phyloP scores from a whole-genome alignment of 306 rosid genomes.

The barrel medic (Medicago truncatula) region DNA sequence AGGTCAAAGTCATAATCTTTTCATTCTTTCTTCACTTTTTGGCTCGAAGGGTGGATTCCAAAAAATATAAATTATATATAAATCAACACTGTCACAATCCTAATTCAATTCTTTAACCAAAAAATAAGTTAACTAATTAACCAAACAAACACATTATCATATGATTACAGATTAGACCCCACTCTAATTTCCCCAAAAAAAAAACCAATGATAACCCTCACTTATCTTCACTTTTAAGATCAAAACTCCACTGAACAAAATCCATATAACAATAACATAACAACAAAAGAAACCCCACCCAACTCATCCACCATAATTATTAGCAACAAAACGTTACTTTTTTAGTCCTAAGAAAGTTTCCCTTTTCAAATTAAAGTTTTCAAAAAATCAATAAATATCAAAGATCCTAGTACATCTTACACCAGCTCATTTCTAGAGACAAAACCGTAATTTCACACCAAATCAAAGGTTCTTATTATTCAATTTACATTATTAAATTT shows the following conservation, averaged over 20 bases:
- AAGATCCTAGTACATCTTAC: background rate
- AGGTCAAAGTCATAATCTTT: slow-evolving; percentile 39
- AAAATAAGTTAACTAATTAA: slow-evolving; percentile 27
- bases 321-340: background rate
- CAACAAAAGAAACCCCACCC: background rate
- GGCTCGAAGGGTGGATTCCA: slow-evolving; percentile 25
- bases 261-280: slow-evolving; percentile 2
- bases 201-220: slow-evolving; percentile 25
- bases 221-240: slow-evolving; percentile 17
- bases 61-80: background rate
- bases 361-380: slow-evolving; percentile 39
- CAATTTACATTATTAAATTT: slow-evolving; percentile 28
- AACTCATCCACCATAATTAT: slow-evolving; percentile 47
- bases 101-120: slow-evolving; percentile 16
- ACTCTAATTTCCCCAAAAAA: slow-evolving; percentile 35
- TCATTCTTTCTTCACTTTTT: slow-evolving; percentile 26
- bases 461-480: slow-evolving; percentile 17
- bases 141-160: slow-evolving; percentile 9
- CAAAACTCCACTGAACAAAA: slow-evolving; percentile 43
- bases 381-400: background rate
- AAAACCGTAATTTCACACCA: slow-evolving; percentile 44
- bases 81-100: slow-evolving; percentile 12
- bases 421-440: slow-evolving; percentile 42
- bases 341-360: background rate
- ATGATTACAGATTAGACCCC: slow-evolving; percentile 34